These are phyloP conservation scores for Chionographis japonica DNA, from an alignment of 106 monocot genomes.

Conservation along the genomic window DNA sequence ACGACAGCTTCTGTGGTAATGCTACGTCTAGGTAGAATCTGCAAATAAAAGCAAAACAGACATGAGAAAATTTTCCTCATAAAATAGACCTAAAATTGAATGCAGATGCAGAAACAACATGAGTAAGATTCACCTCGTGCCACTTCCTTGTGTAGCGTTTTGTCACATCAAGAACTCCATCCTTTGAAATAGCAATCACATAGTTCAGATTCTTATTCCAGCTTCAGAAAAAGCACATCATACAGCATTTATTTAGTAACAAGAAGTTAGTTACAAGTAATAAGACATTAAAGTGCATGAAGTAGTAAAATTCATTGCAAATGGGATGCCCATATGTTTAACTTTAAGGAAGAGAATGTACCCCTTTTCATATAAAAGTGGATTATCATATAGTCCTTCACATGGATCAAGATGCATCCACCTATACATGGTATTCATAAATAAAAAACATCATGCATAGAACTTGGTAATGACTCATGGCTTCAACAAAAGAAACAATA, in stretches of 20 bases:
- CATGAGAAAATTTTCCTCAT: background rate
- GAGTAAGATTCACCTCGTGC: conserved; percentile 54
- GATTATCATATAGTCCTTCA: conserved; percentile 88
- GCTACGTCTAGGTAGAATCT: conserved; percentile 75
- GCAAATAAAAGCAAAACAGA: background rate
- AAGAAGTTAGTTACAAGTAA: too few relatives aligned
- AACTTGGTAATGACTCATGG: background rate
- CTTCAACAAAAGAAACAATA: background rate
- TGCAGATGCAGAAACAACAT: background rate
- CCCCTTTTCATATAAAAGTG: conserved; percentile 93
- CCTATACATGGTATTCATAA: conserved; percentile 28
- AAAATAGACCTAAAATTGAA: background rate
- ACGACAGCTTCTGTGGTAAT: conserved; percentile 61
- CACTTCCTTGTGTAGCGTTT: conserved; percentile 91
- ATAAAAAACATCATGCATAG: conserved; percentile 10
- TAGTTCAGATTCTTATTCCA: conserved; percentile 92
- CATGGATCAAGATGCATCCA: conserved; percentile 99
- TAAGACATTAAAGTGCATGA: too few relatives aligned
- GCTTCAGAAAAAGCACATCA: conserved; percentile 31
- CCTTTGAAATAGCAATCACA: conserved; percentile 78
- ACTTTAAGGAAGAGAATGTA: conserved; percentile 20
- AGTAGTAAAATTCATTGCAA: background rate
- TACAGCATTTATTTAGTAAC: background rate
- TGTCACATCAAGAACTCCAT: conserved; percentile 89
- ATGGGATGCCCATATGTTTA: background rate